These are phyloP conservation scores for Kodamaea fungicola DNA, from an alignment of 1,139 yeast genomes.

Conservation along the genomic window DNA sequence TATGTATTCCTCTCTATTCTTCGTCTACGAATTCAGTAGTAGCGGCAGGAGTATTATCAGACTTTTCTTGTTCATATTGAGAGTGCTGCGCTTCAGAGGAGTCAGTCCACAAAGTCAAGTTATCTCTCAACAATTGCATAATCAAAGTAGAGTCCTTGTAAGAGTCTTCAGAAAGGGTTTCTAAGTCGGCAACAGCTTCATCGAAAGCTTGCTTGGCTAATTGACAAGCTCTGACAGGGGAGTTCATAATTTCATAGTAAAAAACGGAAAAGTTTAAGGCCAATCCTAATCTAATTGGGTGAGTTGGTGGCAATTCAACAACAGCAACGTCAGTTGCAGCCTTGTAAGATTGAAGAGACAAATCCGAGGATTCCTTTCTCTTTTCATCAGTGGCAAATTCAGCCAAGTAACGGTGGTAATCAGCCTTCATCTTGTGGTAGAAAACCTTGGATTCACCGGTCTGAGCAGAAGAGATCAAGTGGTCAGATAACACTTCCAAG, in stretches of 20 bases:
- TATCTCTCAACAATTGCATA: conserved; percentile 98
- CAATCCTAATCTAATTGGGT: conserved; percentile 96
- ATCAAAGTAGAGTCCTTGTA: conserved; percentile 97
- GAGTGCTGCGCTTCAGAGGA: conserved; percentile 76
- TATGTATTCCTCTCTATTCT: conserved; percentile 21
- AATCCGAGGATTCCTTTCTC: conserved; percentile 89
- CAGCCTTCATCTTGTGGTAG: conserved; percentile 99
- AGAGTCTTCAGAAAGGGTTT: conserved; percentile 94
- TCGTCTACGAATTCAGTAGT: conserved; percentile 29
- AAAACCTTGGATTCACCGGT: conserved; percentile 97
- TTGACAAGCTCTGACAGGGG: conserved; percentile 98
- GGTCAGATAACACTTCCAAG: conserved; percentile 79
- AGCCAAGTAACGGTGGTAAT: conserved; percentile 97
- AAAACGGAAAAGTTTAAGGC: conserved; percentile 97
- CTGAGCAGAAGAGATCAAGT: conserved; percentile 90
- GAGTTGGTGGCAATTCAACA: conserved; percentile 96
- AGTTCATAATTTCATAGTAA: conserved; percentile 95
- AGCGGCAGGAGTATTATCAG: conserved; percentile 10
- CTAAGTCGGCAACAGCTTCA: conserved; percentile 98
- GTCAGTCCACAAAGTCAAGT: conserved; percentile 98
- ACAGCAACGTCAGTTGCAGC: conserved; percentile 96
- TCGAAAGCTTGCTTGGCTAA: conserved; percentile 98
- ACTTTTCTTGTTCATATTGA: conserved; percentile 38
- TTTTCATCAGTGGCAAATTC: conserved; percentile 91
- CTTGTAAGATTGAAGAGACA: conserved; percentile 91